A percentile compares a stretch with the other conserved stretches of the same genome.
phyloP scores from a whole-genome alignment of 1,139 yeast species.

The Blastobotrys proliferans region DNA sequence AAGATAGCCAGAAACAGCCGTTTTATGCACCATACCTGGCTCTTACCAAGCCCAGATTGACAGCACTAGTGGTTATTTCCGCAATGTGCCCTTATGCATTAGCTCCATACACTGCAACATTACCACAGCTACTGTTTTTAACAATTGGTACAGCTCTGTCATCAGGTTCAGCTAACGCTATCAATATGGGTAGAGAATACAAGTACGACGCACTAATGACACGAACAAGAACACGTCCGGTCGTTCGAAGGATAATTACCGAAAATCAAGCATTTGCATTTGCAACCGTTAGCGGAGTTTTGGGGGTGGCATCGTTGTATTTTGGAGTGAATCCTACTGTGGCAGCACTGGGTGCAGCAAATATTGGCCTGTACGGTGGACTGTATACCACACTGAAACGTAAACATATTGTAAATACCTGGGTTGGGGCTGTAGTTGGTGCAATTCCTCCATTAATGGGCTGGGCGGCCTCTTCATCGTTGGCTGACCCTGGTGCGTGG shows the following conservation, averaged over 20 bases:
- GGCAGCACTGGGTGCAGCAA: constrained; percentile 68
- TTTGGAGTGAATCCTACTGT: constrained; percentile 85
- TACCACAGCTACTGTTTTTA: constrained; percentile 63
- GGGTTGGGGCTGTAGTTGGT: constrained; percentile 99
- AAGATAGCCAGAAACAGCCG: constrained; percentile 9
- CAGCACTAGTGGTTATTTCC: constrained; percentile 82
- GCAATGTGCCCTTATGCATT: constrained; percentile 92
- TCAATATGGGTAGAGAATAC: constrained; percentile 96
- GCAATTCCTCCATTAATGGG: constrained; percentile 99
- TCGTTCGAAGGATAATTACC: constrained; percentile 75
- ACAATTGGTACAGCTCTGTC: constrained; percentile 84
- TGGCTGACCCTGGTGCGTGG: constrained; percentile 91
- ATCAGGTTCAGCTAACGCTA: constrained; percentile 94
- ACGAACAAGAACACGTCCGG: constrained; percentile 85
- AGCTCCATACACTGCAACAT: constrained; percentile 74
- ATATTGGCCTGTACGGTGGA: constrained; percentile 83
- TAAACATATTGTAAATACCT: constrained; percentile 78
- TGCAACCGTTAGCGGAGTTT: constrained; percentile 67
- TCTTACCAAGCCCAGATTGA: constrained; percentile 82
- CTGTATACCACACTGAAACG: constrained; percentile 87
- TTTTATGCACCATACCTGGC: constrained; percentile 50
- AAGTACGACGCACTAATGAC: constrained; percentile 84
- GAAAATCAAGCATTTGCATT: constrained; percentile 74
- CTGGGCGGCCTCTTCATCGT: constrained; percentile 93
- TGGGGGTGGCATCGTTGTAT: constrained; percentile 67